These are phyloP conservation scores for Alternaria gansuensis DNA, from an alignment of 2,329 filamentous ascomycete genomes.

Conservation along the genomic window DNA sequence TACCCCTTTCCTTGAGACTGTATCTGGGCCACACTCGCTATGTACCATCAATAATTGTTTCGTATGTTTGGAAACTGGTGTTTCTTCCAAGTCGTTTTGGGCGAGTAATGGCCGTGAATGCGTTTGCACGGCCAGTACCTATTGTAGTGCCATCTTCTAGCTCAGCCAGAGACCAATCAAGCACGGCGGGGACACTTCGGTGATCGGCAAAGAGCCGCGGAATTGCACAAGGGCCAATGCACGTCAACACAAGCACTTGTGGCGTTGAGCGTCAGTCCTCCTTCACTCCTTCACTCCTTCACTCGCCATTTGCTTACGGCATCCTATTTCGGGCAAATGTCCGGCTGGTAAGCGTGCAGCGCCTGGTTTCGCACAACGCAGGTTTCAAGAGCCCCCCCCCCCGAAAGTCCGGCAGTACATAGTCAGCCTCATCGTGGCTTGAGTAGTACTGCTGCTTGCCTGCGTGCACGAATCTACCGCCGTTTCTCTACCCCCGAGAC, in stretches of 20 bases:
- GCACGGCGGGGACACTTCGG: conserved; percentile 1
- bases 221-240: conserved; percentile 9
- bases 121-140: neutral
- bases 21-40: conserved; percentile 15
- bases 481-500: conserved; percentile 11
- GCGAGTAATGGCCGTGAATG: neutral
- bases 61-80: neutral
- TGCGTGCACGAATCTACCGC: conserved; percentile 9
- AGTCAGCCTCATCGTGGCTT: conserved; percentile 21
- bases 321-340: conserved; percentile 6
- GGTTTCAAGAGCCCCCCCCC: conserved; percentile 25
- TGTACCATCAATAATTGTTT: conserved; percentile 15
- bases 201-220: conserved; percentile 13
- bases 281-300: neutral
- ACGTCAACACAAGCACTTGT: conserved; percentile 13
- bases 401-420: conserved; percentile 18
- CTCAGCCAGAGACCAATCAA: conserved; percentile 9
- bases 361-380: conserved; percentile 20
- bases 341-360: conserved; percentile 16
- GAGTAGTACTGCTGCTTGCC: conserved; percentile 5
- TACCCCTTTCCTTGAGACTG: conserved; percentile 8
- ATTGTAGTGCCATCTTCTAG: conserved; percentile 12
- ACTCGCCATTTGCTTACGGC: conserved; percentile 1
- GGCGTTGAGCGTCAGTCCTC: conserved; percentile 16
- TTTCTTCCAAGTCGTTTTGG: too few relatives aligned